Evolutionary conservation across 805 yeast genomes (phyloP).

Genomic region (Saturnispora diversa): DNA sequence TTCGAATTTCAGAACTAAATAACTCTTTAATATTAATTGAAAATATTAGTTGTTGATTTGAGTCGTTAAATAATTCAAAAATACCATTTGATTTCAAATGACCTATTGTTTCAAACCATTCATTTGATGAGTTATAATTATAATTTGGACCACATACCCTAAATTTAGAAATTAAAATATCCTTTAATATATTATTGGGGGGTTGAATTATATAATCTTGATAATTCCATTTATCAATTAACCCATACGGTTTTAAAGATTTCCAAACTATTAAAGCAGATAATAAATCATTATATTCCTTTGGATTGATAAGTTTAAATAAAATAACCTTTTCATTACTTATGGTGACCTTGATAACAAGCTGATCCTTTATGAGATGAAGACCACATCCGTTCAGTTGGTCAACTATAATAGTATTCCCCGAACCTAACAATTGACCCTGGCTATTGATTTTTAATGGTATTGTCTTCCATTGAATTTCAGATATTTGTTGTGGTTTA

Average conservation of each 20-base stretch:
- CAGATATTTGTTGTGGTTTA: constrained; percentile 1
- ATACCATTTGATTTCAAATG: constrained; percentile 56
- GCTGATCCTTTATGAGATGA: constrained; percentile 16
- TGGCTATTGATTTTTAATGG: constrained; percentile 21
- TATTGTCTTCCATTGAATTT: constrained; percentile 19
- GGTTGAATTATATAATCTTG: no score
- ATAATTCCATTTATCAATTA: constrained; percentile 42
- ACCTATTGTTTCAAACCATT: constrained; percentile 74
- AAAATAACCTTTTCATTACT: constrained; percentile 28
- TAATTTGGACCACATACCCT: constrained; percentile 60
- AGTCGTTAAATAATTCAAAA: constrained; percentile 47
- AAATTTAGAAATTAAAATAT: constrained; percentile 53
- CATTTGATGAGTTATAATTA: no score
- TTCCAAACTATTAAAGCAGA: constrained; percentile 43
- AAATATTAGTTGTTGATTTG: constrained; percentile 63
- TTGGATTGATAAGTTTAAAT: constrained; percentile 29
- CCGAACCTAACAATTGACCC: constrained; percentile 23
- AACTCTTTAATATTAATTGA: constrained; percentile 47
- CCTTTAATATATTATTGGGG: constrained; percentile 22
- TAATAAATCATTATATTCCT: constrained; percentile 35
- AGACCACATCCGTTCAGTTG: constrained; percentile 27
- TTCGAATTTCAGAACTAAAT: constrained; percentile 53
- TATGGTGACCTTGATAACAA: constrained; percentile 38
- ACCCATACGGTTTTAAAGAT: constrained; percentile 37
- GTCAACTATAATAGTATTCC: constrained; percentile 18